Base-by-base conservation (phyloP, 1,139 yeast genomes). In the Debaryomycetaceae sp. region DNA sequence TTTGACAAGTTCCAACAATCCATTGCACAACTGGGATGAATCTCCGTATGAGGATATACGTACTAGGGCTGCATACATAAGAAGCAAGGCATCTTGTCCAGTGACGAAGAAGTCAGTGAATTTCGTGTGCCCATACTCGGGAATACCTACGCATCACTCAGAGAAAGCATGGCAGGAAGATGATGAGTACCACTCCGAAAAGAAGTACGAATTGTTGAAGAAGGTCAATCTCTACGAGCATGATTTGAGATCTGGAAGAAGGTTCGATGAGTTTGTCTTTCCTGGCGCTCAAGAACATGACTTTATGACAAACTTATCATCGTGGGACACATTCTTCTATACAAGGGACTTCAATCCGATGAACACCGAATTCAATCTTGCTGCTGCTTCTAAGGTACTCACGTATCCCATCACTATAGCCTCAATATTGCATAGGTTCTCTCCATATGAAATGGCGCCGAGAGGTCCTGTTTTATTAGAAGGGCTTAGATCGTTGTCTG, bases 331-430 rank as follows among this genome's bases (percentile, higher is more conserved):
- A 17, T 93, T 81, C 58, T 85, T 93, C 62, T 93, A 93, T 66
- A 93, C 99, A 0, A 78, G 99, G 63, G 88, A 87, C 57, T 93
- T 89, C 63, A 84, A 83, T 57, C 91, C 98, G 5, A 91, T 93
- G 98, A 96, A 93, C 65, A 87, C 97, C 9, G 97, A 91, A 63
- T 93, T 88, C 69, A 95, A 91, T 65, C 72, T 91, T 60, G 98
- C 99, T 0, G 96, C 96, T 2, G 93, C 91, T 34, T 89, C 98
- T 24, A 93, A 95, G 64, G 87, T 93, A 76, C 77, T 93, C 60
- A 87, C 96, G 41, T 93, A 90, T 65, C 99, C 99, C 38, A 70
- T 89, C 48, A 90, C 99, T 5, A 84, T 93, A 47, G 96, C 89
- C 9, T 81, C 96, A 1, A 66, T 89, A 23, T 68, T 93, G 57